Base-by-base conservation (phyloP, 345 rosid species). In the Ricinus communis region DNA sequence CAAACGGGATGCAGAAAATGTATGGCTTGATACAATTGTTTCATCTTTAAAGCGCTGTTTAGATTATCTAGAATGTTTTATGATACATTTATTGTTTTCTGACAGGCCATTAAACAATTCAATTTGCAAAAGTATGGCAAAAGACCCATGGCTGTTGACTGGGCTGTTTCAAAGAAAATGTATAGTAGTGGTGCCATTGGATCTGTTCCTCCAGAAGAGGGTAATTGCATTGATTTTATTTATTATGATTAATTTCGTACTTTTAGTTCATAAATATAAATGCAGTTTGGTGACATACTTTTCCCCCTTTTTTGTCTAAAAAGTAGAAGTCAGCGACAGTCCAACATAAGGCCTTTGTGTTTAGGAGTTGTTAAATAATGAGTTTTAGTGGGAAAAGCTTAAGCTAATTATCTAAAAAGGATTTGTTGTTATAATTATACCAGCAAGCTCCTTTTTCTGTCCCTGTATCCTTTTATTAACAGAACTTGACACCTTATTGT, bases 81-180 rank as follows among this genome's bases (percentile, higher is more conserved):
- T 53, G 79, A 74, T 59, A 36, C 51, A 1, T 14, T 6, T 77
- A 16, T 62, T 40, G n/a, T 76, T 14, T 1, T 28, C 46, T 72
- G 78, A 80, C 88, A 92, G 98, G 97, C 96, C 76, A 90, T 92
- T 82, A 70, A 87, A 82, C 88, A 85, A 87, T 92, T 94, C 85
- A 92, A 94, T n/a, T 91, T 88, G 67, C 79, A 87, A 75, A 78
- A 57, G 84, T 85, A 90, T 82, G 83, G 75, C 65, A 86, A 85
- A 83, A 86, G 99, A 76, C 86, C 97, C 40, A 87, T 92, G 77
- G 96, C 96, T 62, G 93, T 95, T 71, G 99, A 95, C 76, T 91
- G 96, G 99, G 99, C 96, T 71, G 90, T 95, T 80, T 85, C 99
- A 16, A 95, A 92, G 81, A 95, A 92, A 71, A 65, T 95, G 14